Evolutionary conservation across 176 grass and related monocot species (phyloP), one percentile per base, ranked within the genome.

Genomic region (Otatea glauca): DNA sequence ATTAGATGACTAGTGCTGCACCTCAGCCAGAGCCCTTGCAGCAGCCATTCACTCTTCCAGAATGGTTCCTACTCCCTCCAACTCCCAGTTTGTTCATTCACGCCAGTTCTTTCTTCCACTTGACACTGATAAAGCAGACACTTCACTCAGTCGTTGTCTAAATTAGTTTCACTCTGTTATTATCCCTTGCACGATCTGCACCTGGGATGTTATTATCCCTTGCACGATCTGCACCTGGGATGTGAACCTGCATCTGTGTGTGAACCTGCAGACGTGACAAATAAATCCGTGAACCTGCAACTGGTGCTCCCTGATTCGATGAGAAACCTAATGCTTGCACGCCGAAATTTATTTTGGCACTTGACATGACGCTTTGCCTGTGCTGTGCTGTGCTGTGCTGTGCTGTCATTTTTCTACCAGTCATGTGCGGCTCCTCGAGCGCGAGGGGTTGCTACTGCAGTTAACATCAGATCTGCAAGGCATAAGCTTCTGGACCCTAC

Each of bases 41-140:
- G 87, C 87, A 78, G 83, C 87, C 54, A 92, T 84, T n/a, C 83
- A 86, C 83, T 89, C 86, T 66, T 92, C 48, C 68, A 78, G 61
- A 67, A 86, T 92, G 96, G 89, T 95, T 13, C 56, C n/a, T 56
- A 27, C 35, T 50, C 37, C 58, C 50, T 7, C 9, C 49, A 34
- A 15, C n/a, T 15, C 2, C 68, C 15, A 29, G 1, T 14, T 66
- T 74, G 55, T 83, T 49, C 17, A 61, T 81, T 76, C 58, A 42
- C 29, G 18, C 25, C 47, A 23, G 47, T 42, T 84, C 11, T 74
- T 64, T 43, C 4, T 43, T 39, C 49, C 24, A 12, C 25, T 77
- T 77, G 68, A 82, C 68, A 76, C 71, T 62, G 25, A 55, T 75
- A 34, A 35, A 72, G 1, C 51, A 45, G 51, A 50, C 44, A 20